These are phyloP conservation scores for Monilinia vaccinii-corymbosi DNA, from an alignment of 2,329 filamentous ascomycete genomes.

Conservation along the genomic window DNA sequence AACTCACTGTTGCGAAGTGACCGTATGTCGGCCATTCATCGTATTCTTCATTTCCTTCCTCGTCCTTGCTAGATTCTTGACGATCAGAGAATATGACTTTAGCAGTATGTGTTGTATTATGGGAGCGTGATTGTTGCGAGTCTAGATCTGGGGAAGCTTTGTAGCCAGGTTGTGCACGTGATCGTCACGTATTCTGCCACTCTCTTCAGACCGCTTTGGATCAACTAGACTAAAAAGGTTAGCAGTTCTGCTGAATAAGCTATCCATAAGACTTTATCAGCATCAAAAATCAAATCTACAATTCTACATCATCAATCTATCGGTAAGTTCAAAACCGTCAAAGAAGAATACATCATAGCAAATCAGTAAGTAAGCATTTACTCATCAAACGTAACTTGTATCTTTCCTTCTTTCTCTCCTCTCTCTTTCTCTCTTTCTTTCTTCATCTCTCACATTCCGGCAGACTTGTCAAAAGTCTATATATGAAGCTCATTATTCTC, in stretches of 20 bases:
- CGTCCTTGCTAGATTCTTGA: no score
- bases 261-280: background rate
- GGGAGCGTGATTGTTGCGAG: no score
- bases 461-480: slow-evolving; percentile 18
- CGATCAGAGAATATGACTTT: no score
- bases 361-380: slow-evolving; percentile 9
- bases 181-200: no score
- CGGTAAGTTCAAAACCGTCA: background rate
- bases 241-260: slow-evolving; percentile 3
- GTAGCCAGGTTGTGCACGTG: no score
- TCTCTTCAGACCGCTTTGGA: background rate
- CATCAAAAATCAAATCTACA: slow-evolving; percentile 6
- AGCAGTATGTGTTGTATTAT: no score
- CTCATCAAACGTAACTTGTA: slow-evolving; percentile 5
- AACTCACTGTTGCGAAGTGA: no score
- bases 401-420: no score
- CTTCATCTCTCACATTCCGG: slow-evolving; percentile 17
- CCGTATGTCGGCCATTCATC: no score
- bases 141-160: no score
- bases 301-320: background rate
- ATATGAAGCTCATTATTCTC: slow-evolving; percentile 29
- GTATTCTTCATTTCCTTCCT: no score
- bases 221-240: background rate
- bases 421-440: no score
- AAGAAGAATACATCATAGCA: background rate